phyloP scores from a whole-genome alignment of 73 alveolate genomes.

The Effrenium voratum region DNA sequence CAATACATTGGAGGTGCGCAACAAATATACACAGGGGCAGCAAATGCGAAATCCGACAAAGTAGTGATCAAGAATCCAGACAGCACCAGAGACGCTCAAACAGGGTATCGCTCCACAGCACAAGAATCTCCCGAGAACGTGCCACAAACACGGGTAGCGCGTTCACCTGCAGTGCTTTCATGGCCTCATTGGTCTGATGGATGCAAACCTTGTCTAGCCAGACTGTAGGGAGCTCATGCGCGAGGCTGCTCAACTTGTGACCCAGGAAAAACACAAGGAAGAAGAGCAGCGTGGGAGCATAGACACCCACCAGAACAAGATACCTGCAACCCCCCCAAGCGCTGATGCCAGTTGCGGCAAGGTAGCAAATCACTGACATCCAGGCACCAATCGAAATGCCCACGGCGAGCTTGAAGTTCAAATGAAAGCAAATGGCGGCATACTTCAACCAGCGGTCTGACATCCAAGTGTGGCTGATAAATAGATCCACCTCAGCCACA shows the following conservation, averaged over 20 bases:
- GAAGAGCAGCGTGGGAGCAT: slow-evolving; percentile 14
- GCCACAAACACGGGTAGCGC: not conserved
- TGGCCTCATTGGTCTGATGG: not conserved
- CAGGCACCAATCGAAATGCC: not conserved
- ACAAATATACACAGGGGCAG: no score
- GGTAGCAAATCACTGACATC: slow-evolving; percentile 8
- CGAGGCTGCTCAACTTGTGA: slow-evolving; percentile 1
- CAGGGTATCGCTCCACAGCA: not conserved
- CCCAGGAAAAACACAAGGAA: not conserved
- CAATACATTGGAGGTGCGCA: no score
- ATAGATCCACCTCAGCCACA: not conserved
- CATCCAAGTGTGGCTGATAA: slow-evolving; percentile 21
- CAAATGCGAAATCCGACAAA: no score
- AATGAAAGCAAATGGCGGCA: not conserved
- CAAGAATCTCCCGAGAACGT: not conserved
- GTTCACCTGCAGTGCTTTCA: not conserved
- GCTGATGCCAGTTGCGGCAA: not conserved
- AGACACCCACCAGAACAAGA: slow-evolving; percentile 14
- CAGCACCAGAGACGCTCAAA: not conserved
- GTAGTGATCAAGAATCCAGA: not conserved
- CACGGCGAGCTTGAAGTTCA: slow-evolving; percentile 3
- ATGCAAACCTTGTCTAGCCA: not conserved
- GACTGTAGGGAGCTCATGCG: not conserved
- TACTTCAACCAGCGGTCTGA: slow-evolving; percentile 6
- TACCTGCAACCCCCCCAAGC: slow-evolving; percentile 17